These are phyloP conservation scores for Tylopilus subfusipes DNA, from an alignment of 768 basidiomycete species.

Conservation along the genomic window DNA sequence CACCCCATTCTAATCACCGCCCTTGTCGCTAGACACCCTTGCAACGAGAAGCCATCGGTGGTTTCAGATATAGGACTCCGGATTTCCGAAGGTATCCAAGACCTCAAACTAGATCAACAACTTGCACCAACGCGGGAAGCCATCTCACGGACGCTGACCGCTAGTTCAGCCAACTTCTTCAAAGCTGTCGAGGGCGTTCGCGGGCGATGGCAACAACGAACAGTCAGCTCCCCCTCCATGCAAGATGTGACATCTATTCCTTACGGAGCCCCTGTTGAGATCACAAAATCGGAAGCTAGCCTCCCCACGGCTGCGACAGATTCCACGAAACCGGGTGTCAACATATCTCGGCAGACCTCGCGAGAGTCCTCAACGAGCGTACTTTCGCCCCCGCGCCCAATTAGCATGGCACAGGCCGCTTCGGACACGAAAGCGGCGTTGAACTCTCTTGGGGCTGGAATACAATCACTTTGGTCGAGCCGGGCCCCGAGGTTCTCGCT, in stretches of 20 bases:
- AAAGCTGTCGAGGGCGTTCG: constrained; percentile 88
- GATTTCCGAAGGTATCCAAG: constrained; percentile 90
- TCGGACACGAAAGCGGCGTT: constrained; percentile 34
- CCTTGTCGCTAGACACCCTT: constrained; percentile 69
- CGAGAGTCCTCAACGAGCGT: constrained; percentile 22
- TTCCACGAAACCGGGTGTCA: constrained; percentile 10
- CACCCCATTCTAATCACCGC: background rate
- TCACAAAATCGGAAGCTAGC: constrained; percentile 30
- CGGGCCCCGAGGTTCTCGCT: constrained; percentile 39
- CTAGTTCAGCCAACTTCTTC: constrained; percentile 77
- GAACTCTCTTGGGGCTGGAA: constrained; percentile 41
- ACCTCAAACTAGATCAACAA: constrained; percentile 88
- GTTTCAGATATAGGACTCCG: constrained; percentile 91
- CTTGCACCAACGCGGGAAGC: constrained; percentile 92
- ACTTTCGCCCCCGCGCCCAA: constrained; percentile 19
- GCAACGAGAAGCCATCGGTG: constrained; percentile 84
- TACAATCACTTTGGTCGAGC: constrained; percentile 47
- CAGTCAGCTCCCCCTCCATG: constrained; percentile 24
- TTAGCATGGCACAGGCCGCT: constrained; percentile 32
- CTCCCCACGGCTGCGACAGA: constrained; percentile 11
- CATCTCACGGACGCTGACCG: constrained; percentile 68
- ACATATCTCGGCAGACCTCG: constrained; percentile 22
- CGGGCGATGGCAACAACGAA: constrained; percentile 60
- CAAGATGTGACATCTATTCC: constrained; percentile 21
- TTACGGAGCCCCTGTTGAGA: constrained; percentile 25